Base-by-base conservation (phyloP, 2,329 filamentous ascomycete species). In the Ophiostoma piceae region DNA sequence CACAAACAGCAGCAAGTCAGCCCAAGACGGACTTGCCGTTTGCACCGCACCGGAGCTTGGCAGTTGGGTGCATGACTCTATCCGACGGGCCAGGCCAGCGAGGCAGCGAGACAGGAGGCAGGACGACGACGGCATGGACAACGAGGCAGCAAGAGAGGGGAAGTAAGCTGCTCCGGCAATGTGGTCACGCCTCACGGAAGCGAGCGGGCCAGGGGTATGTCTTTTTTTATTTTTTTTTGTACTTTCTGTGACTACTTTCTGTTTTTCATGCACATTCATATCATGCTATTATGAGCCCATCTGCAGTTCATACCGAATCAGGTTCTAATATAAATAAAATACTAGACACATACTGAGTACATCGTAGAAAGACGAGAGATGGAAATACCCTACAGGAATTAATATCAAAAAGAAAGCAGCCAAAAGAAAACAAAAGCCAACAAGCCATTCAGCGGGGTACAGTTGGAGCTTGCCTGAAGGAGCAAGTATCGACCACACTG, bases 381-480 rank as follows among this genome's bases (percentile, higher is more conserved):
- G 5, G 32, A 35, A 4, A 37, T 12, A n/a, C 35, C 26, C 26
- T 29, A 29, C 26, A 37, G 37, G 7, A 64, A 37, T 19, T n/a
- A 37, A 11, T 9, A 11, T n/a, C 2, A 35, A 62, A 35, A 8
- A 62, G 14, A 62, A 62, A 60, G 54, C 9, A 35, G 35, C 35
- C 35, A 35, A 62, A 62, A 60, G 54, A 60, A 60, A 29, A 26
- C 9, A 62, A 62, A 37, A 35, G 16, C 60, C 32, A 14, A 19
- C 26, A 29, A 35, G 32, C 29, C 32, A 35, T n/a, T 9, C 32
- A 64, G 60, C 60, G 60, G 60, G 60, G 60, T 35, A 35, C 60
- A 64, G 51, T 12, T 57, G n/a, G 51, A 57, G 51, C 51, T 57
- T 57, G n/a, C 51, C 51, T 26, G 51, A 57, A 57, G 51, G 51